Evolutionary conservation across 129 eudicot species (phyloP).

Genomic region (Centella asiatica): DNA sequence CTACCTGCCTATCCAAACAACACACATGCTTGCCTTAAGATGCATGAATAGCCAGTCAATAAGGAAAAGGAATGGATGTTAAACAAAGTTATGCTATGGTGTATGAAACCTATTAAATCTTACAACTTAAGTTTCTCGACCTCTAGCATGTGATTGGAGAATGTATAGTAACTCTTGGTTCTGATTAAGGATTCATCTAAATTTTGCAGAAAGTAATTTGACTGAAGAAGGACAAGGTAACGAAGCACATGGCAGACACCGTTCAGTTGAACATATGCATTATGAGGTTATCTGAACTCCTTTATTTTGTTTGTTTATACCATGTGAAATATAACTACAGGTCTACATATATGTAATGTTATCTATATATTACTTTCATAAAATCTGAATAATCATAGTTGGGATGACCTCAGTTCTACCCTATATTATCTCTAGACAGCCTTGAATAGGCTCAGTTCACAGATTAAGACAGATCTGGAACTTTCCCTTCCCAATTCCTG

Average conservation of each 20-base stretch:
- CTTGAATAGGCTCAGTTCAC: no score
- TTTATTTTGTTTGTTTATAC: neutral
- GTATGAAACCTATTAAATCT: no score
- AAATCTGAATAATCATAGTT: no score
- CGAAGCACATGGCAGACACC: slow-evolving; percentile 27
- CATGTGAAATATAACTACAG: neutral
- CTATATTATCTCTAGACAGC: no score
- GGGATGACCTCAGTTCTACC: no score
- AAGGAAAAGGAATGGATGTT: neutral
- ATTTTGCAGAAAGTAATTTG: slow-evolving; percentile 51
- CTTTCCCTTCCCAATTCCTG: no score
- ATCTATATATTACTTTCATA: neutral
- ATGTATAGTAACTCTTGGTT: neutral
- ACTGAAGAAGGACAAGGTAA: slow-evolving; percentile 32
- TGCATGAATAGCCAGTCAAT: no score
- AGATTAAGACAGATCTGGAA: no score
- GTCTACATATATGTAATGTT: neutral
- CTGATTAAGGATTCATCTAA: neutral
- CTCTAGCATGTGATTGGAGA: neutral
- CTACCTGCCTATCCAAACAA: no score
- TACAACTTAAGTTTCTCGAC: neutral
- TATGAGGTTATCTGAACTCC: slow-evolving; percentile 28
- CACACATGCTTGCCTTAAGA: neutral
- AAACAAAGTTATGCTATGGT: no score
- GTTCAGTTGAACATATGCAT: slow-evolving; percentile 22